These are phyloP conservation scores for Astragalus membranaceus DNA, from an alignment of 306 rosid genomes.

Conservation along the genomic window DNA sequence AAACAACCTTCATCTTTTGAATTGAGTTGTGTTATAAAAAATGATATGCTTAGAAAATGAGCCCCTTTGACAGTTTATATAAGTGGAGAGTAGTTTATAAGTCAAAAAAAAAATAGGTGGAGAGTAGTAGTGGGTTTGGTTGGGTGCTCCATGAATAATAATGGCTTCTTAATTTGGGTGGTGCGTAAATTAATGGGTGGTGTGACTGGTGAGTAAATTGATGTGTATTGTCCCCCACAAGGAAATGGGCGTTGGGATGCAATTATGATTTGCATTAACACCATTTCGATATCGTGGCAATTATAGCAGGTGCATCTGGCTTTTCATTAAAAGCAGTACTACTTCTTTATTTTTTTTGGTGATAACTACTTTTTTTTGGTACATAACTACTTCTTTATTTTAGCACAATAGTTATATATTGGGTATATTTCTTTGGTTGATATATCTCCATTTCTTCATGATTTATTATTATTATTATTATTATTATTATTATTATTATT, in stretches of 20 bases:
- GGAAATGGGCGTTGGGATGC: neutral
- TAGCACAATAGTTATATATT: too few relatives aligned
- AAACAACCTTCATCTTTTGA: conserved; percentile 5
- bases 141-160: neutral
- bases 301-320: too few relatives aligned
- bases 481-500: too few relatives aligned
- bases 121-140: neutral
- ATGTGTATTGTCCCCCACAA: neutral
- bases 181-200: neutral
- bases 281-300: neutral
- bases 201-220: neutral
- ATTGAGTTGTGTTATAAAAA: neutral
- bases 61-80: neutral
- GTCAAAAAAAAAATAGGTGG: too few relatives aligned
- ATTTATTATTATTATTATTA: too few relatives aligned
- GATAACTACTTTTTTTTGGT: too few relatives aligned
- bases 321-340: too few relatives aligned
- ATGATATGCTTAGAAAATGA: neutral
- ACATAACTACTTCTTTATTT: too few relatives aligned
- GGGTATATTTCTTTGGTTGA: too few relatives aligned
- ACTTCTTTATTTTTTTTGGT: too few relatives aligned
- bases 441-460: too few relatives aligned
- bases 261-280: neutral
- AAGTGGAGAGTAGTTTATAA: too few relatives aligned
- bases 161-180: neutral